These are phyloP conservation scores for Cystobasidium ongulense DNA, from an alignment of 768 basidiomycete genomes.

Conservation along the genomic window DNA sequence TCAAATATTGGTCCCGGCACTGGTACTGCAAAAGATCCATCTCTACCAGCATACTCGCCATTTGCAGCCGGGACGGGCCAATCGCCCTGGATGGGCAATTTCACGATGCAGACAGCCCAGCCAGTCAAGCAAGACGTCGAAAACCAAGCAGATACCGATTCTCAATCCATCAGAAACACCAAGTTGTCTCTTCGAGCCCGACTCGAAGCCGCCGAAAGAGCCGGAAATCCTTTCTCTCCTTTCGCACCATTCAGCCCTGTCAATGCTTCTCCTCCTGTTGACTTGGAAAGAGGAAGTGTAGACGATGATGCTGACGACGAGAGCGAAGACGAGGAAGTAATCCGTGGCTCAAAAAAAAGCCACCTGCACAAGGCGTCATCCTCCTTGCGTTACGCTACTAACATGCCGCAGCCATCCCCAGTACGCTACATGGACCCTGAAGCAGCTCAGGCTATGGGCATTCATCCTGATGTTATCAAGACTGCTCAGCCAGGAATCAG, in stretches of 20 bases:
- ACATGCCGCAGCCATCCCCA: neutral
- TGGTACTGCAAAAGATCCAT: neutral
- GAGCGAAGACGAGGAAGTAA: neutral
- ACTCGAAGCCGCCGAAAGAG: conserved; percentile 1
- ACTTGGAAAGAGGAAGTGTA: neutral
- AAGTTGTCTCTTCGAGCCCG: neutral
- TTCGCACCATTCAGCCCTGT: conserved; percentile 24
- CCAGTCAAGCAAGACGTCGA: neutral
- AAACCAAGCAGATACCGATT: neutral
- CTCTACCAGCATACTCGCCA: conserved; percentile 22
- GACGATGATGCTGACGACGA: neutral
- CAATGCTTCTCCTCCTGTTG: neutral
- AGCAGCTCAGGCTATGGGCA: conserved; percentile 28
- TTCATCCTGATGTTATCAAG: conserved; percentile 26
- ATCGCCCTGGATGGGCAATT: conserved; percentile 7
- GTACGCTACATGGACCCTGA: conserved; percentile 22
- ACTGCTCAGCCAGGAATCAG: conserved; percentile 9
- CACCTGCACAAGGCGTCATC: neutral
- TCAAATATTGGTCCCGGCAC: neutral
- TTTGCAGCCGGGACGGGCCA: conserved; percentile 6
- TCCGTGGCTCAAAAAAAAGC: neutral
- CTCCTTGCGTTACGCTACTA: neutral
- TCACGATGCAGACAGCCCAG: neutral
- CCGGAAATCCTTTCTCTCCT: neutral
- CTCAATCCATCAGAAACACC: neutral